phyloP scores from a whole-genome alignment of 2,329 filamentous ascomycete genomes.

The Tolypocladium tropicale region DNA sequence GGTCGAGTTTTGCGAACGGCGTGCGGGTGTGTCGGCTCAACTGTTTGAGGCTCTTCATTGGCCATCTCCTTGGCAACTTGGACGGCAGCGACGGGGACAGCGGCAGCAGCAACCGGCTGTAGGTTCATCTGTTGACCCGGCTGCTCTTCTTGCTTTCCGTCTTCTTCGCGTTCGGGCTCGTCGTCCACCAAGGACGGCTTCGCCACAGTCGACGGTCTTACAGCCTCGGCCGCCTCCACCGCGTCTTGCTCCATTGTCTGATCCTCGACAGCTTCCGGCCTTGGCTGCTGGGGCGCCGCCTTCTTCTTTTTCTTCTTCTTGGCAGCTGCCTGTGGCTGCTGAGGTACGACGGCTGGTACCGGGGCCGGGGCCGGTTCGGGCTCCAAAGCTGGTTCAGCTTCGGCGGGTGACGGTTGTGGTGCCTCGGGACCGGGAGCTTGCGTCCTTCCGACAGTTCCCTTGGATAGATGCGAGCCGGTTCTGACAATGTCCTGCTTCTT shows the following conservation, averaged over 20 bases:
- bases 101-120: slow-evolving; percentile 11
- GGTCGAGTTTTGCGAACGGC: slow-evolving; percentile 21
- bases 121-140: not conserved
- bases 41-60: not conserved
- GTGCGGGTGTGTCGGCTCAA: slow-evolving; percentile 5
- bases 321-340: not conserved
- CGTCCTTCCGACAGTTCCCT: slow-evolving; percentile 43
- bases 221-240: not conserved
- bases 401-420: not conserved
- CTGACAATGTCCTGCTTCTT: slow-evolving; percentile 28
- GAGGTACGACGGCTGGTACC: not conserved
- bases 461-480: slow-evolving; percentile 34
- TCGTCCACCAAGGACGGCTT: slow-evolving; percentile 37
- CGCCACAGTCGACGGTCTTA: slow-evolving; percentile 14
- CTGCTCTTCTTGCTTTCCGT: slow-evolving; percentile 10
- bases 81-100: slow-evolving; percentile 18
- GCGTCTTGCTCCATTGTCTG: not conserved
- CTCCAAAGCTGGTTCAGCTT: not conserved
- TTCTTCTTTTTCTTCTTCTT: slow-evolving; percentile 7
- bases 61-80: not conserved
- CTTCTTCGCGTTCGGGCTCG: slow-evolving; percentile 29
- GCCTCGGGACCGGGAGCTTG: slow-evolving; percentile 36
- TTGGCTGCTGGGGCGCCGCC: not conserved
- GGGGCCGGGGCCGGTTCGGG: not conserved
- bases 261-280: not conserved